Base-by-base conservation (phyloP, 176 grass and related monocot genomes). In the Ananas comosus region DNA sequence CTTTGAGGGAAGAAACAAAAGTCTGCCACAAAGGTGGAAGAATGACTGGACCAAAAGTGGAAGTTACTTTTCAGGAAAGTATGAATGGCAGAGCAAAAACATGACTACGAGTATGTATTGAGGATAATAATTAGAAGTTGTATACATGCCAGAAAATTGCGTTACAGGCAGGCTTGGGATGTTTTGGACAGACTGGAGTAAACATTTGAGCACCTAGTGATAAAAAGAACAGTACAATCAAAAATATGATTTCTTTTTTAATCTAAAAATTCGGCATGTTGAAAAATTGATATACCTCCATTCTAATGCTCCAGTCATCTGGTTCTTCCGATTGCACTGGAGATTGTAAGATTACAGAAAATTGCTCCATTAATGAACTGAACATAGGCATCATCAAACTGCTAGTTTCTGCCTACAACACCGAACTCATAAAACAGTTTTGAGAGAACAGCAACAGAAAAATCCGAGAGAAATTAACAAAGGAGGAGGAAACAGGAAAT, bases 151-250 rank as follows among this genome's bases (percentile, higher is more conserved):
- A 78, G 84, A 85, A 64, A 90, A 77, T 80, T 88, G 85, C 28
- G 74, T 64, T 87, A 92, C 89, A n/a, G 82, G 86, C 56, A 90
- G 16, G 49, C 65, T 69, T 70, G 93, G 86, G 80, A 96, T 87
- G 73, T 80, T 90, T 82, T 96, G 93, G 71, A 90, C 80, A 87
- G 92, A 83, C 84, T 96, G 93, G 73, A 96, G 83, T 69, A 96
- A 85, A 73, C 93, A 96, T 87, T 96, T 96, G 27, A 96, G 82
- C 65, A 96, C 93, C 93, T 96, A 79, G 87, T 70, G 59, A 87
- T 22, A 76, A 68, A 58, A 80, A 12, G 81, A 72, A 11, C 27
- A 76, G 23, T 58, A 63, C 29, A 77, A 77, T 79, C 73, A 18
- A 82, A 64, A 68, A 76, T 13, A 51, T 52, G 2, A 12, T 65